Conservation (phyloP, 495 filamentous ascomycete species). For the Xylaria grammica region DNA sequence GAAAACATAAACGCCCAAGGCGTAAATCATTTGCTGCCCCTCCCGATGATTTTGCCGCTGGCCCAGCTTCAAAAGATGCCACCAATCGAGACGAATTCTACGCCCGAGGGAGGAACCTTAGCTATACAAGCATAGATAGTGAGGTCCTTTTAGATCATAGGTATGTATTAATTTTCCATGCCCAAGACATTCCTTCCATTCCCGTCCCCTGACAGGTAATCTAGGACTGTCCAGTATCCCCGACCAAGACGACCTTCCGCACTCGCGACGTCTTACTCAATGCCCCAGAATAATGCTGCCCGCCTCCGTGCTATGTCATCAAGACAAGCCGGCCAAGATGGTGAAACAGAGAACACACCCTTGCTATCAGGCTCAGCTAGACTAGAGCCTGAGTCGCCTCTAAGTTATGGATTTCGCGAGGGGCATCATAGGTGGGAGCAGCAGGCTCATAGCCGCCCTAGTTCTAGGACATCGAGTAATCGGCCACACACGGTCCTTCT, state of each 20-base stretch:
- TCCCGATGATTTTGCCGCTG: conserved; percentile 50
- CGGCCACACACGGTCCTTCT: conserved; percentile 38
- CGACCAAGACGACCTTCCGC: conserved; percentile 67
- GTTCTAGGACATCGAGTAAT: conserved; percentile 48
- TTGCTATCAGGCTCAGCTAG: conserved; percentile 52
- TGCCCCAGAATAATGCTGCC: conserved; percentile 40
- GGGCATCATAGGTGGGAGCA: conserved; percentile 29
- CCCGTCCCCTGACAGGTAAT: conserved; percentile 13
- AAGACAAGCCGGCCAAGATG: background rate
- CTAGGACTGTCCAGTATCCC: conserved; percentile 72
- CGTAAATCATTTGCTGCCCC: conserved; percentile 67
- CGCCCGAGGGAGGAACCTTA: conserved; percentile 62
- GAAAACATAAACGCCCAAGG: conserved; percentile 65
- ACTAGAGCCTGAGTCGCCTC: conserved; percentile 27
- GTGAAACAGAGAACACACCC: conserved; percentile 58
- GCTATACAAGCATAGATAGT: conserved; percentile 82
- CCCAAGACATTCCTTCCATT: background rate
- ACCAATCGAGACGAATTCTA: conserved; percentile 59
- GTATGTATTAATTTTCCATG: conserved; percentile 44
- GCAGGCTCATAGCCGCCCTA: conserved; percentile 42
- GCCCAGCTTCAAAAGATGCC: conserved; percentile 39
- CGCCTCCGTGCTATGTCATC: conserved; percentile 38
- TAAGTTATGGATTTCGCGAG: conserved; percentile 47
- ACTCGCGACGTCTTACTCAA: conserved; percentile 44
- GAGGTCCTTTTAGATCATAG: conserved; percentile 80